Base-by-base conservation (phyloP, 108 stramenopile species). In the Nitzschia sp. region DNA sequence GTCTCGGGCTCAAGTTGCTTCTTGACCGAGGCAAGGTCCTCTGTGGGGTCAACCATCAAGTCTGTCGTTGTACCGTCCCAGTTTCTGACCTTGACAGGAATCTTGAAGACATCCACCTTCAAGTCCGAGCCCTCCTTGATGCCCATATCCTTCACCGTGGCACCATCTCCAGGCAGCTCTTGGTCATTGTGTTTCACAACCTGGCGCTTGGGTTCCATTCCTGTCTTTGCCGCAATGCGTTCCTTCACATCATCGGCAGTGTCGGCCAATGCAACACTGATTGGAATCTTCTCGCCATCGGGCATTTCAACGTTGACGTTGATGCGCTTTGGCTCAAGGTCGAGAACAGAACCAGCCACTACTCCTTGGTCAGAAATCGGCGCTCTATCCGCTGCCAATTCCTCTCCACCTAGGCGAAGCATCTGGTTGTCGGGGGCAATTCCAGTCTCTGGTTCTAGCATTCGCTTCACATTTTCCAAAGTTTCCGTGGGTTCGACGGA, bases 381-480 rank as follows among this genome's bases (percentile, higher is more conserved):
- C 41, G 44, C 64, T 5, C 11, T 38, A 29, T 64, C 55, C 38
- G 51, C 54, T 8, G 43, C 34, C 29, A 72, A 38, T 17, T 54
- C 53, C n/a, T 57, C 24, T 11, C 63, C 71, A 1, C 14, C 53
- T 39, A 53, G 44, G 10, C 53, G 26, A 9, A 72, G 41, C 10
- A 8, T 14, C 9, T 63, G 62, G 29, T 72, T 72, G 24, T 56
- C 26, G 7, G 55, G 37, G 24, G 71, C 21, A 46, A 72, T 65
- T 14, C 71, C 71, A 39, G 71, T 53, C n/a, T 72, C 64, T 65
- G 64, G 51, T 12, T 65, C 64, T 0, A 65, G 51, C 51, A 52
- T 25, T 12, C 20, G 9, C 54, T 67, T 67, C 40, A 67, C 22
- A 25, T 39, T 37, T 8, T 17, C 12, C 10, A 67, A 53, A 34